Base-by-base conservation (phyloP, 208 protist genomes). In the Acanthamoeba culbertsoni region DNA sequence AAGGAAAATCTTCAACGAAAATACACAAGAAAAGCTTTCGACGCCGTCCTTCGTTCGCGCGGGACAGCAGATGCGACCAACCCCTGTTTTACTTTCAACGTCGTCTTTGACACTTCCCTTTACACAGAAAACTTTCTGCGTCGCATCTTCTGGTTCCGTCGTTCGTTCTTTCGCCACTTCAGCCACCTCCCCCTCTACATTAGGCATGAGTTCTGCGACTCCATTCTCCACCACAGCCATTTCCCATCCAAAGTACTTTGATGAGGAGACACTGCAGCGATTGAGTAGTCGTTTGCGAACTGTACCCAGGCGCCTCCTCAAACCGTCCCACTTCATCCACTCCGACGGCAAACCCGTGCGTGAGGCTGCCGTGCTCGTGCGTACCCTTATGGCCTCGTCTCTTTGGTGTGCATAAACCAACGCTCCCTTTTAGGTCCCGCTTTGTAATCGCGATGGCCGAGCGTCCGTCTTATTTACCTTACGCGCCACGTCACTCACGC, bases 401-500 rank as follows among this genome's bases (percentile, higher is more conserved):
- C 37, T 45, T 37, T 7, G 63, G 5, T 6, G 68, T 28, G n/a
- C n/a, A n/a, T n/a, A n/a, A n/a, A 18, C 31, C 12, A 8, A 0
- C 4, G 35, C 12, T 82, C 26, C 10, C 10, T 16, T 59, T 35
- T 46, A 68, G 53, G 82, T 89, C 2, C 82, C 82, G 46, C 55
- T 89, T 16, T 89, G 82, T 53, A 89, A 89, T 31, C 53, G 55
- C 37, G 31, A 89, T 42, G 82, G 82, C 1, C 46, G 82, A 5
- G 82, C 82, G 51, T 59, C 82, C 2, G 82, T 89, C 28, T 33
- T 89, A 35, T 89, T 89, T 53, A 89, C 82, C 4, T 33, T 68
- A 2, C 82, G 82, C 0, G 82, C 82, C 12, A 53, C 82, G 4
- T 89, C 82, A n/a, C 46, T 89, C 53, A 48, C 45, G 14, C 82